phyloP scores from a whole-genome alignment of 2,329 filamentous ascomycete genomes.

The Scedosporium minutisporum region DNA sequence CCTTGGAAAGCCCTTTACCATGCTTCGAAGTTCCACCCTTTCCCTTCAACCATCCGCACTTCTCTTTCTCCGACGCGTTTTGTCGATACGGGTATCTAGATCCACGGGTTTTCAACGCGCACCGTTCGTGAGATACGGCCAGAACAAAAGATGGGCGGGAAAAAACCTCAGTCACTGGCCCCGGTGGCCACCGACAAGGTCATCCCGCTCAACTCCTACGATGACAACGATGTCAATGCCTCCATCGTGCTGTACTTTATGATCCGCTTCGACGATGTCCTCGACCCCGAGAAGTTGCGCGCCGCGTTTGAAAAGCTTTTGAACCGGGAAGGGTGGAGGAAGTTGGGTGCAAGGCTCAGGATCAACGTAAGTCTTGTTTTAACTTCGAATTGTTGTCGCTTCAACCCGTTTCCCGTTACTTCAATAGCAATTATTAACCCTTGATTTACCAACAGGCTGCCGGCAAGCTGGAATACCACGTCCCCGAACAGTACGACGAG shows the following conservation, averaged over 20 bases:
- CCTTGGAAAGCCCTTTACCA: too few species aligned
- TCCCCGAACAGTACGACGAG: conserved; percentile 19
- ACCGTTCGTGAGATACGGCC: too few species aligned
- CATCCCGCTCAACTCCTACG: conserved; percentile 17
- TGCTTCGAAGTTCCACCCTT: too few species aligned
- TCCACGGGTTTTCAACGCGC: too few species aligned
- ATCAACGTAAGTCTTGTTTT: neutral
- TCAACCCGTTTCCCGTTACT: conserved; percentile 14
- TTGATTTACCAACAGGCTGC: conserved; percentile 8
- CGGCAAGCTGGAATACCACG: conserved; percentile 21
- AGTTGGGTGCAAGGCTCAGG: neutral
- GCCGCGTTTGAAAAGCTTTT: neutral
- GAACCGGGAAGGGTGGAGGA: neutral
- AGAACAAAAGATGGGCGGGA: too few species aligned
- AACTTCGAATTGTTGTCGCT: neutral
- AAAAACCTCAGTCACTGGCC: neutral
- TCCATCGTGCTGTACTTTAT: conserved; percentile 18
- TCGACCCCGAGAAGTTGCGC: conserved; percentile 19
- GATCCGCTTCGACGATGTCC: conserved; percentile 29
- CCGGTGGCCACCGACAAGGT: conserved; percentile 10
- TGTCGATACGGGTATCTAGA: too few species aligned
- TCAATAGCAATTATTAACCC: neutral
- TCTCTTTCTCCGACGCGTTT: too few species aligned
- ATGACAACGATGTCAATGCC: conserved; percentile 13
- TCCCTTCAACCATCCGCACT: too few species aligned